These are phyloP conservation scores for Geum urbanum DNA, from an alignment of 306 rosid species.

Conservation along the genomic window DNA sequence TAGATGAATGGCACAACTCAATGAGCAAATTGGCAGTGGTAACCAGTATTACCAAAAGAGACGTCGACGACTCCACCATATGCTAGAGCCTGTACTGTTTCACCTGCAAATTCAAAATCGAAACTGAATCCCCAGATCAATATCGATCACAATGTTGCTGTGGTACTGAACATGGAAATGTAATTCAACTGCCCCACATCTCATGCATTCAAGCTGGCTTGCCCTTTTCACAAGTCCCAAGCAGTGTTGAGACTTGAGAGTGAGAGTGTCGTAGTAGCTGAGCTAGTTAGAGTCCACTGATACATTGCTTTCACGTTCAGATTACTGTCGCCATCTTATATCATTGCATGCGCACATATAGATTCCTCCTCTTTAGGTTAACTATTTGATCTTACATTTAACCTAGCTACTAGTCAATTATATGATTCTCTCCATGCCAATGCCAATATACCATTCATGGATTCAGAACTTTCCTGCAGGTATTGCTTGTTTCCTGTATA, in stretches of 20 bases:
- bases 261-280: background rate
- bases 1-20: constrained; percentile 16
- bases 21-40: constrained; percentile 15
- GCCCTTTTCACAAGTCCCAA: background rate
- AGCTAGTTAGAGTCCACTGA: background rate
- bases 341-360: background rate
- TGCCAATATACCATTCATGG: background rate
- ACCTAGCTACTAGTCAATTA: background rate
- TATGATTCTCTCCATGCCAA: background rate
- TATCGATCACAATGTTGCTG: background rate
- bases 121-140: background rate
- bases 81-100: background rate
- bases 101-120: background rate
- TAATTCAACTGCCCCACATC: constrained; percentile 3
- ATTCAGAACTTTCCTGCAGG: background rate
- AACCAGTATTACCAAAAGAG: background rate
- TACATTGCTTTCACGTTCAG: constrained; percentile 10
- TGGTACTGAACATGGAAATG: background rate
- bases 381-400: background rate
- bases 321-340: background rate
- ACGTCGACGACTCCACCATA: background rate
- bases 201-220: background rate
- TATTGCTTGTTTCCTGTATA: background rate
- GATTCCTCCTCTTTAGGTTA: background rate
- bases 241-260: background rate